Percentiles rank a stretch among this genome's conserved stretches.
phyloP scores from a whole-genome alignment of 345 rosid species.

The rapeseed (Brassica napus) region DNA sequence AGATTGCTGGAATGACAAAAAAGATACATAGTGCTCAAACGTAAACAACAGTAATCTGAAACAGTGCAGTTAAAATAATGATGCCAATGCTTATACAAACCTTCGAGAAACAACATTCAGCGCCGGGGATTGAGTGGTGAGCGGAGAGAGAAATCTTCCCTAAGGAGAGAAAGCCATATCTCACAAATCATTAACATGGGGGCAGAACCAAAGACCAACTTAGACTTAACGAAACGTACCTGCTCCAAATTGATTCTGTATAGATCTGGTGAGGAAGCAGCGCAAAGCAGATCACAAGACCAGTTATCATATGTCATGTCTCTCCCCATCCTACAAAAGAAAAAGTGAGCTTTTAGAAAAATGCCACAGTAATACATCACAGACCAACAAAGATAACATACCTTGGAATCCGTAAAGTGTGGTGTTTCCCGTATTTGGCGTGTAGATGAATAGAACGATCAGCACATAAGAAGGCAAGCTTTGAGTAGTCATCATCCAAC shows the following conservation, averaged over 20 bases:
- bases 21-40: constrained; percentile 20
- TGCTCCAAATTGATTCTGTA: constrained; percentile 92
- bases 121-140: constrained; percentile 80
- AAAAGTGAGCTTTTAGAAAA: not conserved
- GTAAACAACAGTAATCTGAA: constrained; percentile 19
- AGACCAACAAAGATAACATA: constrained; percentile 26
- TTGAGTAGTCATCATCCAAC: constrained; percentile 81
- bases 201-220: not conserved
- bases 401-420: constrained; percentile 88
- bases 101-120: constrained; percentile 90
- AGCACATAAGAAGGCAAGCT: constrained; percentile 89
- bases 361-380: not conserved
- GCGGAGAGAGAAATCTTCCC: constrained; percentile 84
- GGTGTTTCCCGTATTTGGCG: constrained; percentile 90
- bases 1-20: constrained; percentile 55
- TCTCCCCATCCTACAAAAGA: constrained; percentile 82
- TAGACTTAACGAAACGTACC: constrained; percentile 43
- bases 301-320: constrained; percentile 79
- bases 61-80: not conserved
- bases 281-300: constrained; percentile 98
- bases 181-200: constrained; percentile 17
- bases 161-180: constrained; percentile 33
- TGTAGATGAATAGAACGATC: constrained; percentile 87
- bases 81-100: constrained; percentile 41
- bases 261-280: constrained; percentile 95